Evolutionary conservation across 2,329 filamentous ascomycete species (phyloP), one percentile per base, ranked within the genome.

Genomic region (Colletotrichum nymphaeae): DNA sequence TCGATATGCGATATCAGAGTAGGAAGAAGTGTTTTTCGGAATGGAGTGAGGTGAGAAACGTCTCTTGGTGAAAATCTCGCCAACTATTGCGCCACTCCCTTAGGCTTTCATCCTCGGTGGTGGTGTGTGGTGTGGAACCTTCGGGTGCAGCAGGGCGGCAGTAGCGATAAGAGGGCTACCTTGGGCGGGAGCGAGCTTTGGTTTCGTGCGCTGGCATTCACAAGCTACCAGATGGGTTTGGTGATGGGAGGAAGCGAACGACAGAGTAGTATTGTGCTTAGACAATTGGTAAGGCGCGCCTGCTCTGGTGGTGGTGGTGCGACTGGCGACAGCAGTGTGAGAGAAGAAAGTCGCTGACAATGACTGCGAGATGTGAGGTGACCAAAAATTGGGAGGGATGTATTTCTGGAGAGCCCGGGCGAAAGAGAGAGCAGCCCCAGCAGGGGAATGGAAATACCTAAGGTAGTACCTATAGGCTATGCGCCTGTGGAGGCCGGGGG

Each of bases 61-160:
- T 32, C 32, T n/a, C 22, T 46, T 24, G 7, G 56, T 56, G 19
- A 72, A 53, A 59, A 53, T 49, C 42, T 70, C 26, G 63, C 59
- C 66, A 46, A 56, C 52, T 69, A 46, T 69, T 73, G 66, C 70
- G 70, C 70, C 70, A 73, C 70, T 70, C 66, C 70, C 67, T 73
- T 60, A 73, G 66, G 22, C 66, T 60, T 37, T 73, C 70, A 73
- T 73, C 55, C 70, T 73, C 46, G 66, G 66, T 19, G 66, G 66
- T 19, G 69, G 69, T 72, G 58, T 49, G 67, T 63, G 62, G 30
- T 55, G 52, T 63, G 66, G 59, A 73, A 60, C 67, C 58, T 69
- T 60, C 67, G 70, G 59, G 42, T 62, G 28, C 52, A 35, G 52
- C 28, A 55, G 59, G 66, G 42, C 60, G 55, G 60, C 69, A 28